Evolutionary conservation across 2,329 filamentous ascomycete species (phyloP).

Genomic region (Aspergillus aculeatinus): DNA sequence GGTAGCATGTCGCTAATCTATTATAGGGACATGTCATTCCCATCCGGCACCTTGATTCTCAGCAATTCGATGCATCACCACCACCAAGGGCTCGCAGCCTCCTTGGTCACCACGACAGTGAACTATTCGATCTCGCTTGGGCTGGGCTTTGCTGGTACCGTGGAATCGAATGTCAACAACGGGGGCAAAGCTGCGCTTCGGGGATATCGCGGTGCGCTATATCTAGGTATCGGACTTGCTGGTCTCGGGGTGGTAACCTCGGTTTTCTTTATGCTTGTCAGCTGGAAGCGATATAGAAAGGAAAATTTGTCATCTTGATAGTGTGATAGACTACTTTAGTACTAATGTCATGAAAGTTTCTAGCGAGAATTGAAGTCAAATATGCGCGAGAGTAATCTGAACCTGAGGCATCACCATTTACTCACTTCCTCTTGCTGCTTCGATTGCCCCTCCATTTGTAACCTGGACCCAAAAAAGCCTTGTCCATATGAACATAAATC

Average conservation of each 20-base stretch:
- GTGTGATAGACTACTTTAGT: background rate
- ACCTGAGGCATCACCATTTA: too few species aligned
- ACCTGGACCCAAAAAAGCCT: too few species aligned
- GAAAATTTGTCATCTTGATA: background rate
- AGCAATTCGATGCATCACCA: conserved; percentile 51
- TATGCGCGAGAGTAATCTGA: too few species aligned
- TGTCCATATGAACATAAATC: too few species aligned
- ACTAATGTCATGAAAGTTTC: too few species aligned
- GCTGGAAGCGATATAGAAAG: conserved; percentile 8
- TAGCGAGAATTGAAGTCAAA: too few species aligned
- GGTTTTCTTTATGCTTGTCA: conserved; percentile 18
- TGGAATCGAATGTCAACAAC: conserved; percentile 52
- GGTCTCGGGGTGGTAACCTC: conserved; percentile 24
- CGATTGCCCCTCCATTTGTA: too few species aligned
- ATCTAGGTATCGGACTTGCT: conserved; percentile 39
- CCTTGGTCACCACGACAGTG: conserved; percentile 62
- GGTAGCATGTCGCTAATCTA: background rate
- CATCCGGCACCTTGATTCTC: conserved; percentile 61
- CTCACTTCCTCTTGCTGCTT: too few species aligned
- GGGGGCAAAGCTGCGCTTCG: conserved; percentile 34
- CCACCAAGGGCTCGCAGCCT: conserved; percentile 55
- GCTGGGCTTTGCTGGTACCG: conserved; percentile 65
- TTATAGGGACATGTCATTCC: conserved; percentile 65
- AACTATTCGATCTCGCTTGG: conserved; percentile 69
- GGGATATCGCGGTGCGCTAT: conserved; percentile 43